Percentiles rank a stretch among this genome's conserved stretches.
These are phyloP conservation scores for Aristolochia californica DNA, from an alignment of 164 flowering plant species.

Conservation along the genomic window DNA sequence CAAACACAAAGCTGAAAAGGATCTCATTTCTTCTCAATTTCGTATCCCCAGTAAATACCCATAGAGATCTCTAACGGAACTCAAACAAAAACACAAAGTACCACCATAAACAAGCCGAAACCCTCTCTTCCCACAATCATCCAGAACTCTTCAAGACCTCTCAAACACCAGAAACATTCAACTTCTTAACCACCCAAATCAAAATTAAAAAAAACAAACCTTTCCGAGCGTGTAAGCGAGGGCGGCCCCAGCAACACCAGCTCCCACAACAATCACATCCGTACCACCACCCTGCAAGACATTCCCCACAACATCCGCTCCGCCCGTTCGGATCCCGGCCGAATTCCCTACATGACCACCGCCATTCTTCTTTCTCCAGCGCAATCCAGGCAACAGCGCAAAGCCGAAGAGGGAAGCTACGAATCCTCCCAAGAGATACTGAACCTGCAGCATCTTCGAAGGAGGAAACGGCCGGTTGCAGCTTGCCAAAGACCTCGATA, in stretches of 20 bases:
- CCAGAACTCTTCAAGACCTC: background rate
- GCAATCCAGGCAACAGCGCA: background rate
- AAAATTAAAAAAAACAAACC: conserved; percentile 25
- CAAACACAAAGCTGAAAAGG: too few relatives aligned
- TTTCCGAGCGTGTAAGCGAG: conserved; percentile 82
- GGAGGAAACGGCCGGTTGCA: background rate
- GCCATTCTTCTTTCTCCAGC: conserved; percentile 1
- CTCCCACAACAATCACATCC: conserved; percentile 80
- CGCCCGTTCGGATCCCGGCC: background rate
- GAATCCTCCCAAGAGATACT: conserved; percentile 13
- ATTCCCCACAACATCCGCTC: background rate
- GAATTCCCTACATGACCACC: background rate
- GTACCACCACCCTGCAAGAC: conserved; percentile 14
- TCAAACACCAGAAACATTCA: background rate
- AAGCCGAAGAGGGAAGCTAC: conserved; percentile 13
- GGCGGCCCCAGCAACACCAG: conserved; percentile 94
- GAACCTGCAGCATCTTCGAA: conserved; percentile 13
- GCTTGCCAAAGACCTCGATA: too few relatives aligned
- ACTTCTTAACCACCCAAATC: background rate
- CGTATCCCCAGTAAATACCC: too few relatives aligned
- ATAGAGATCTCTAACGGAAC: too few relatives aligned
- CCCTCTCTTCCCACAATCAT: too few relatives aligned
- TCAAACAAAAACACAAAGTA: too few relatives aligned
- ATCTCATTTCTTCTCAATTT: too few relatives aligned
- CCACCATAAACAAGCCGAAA: too few relatives aligned